phyloP scores from a whole-genome alignment of 2,329 filamentous ascomycete genomes.

The Pseudonectria buxi region DNA sequence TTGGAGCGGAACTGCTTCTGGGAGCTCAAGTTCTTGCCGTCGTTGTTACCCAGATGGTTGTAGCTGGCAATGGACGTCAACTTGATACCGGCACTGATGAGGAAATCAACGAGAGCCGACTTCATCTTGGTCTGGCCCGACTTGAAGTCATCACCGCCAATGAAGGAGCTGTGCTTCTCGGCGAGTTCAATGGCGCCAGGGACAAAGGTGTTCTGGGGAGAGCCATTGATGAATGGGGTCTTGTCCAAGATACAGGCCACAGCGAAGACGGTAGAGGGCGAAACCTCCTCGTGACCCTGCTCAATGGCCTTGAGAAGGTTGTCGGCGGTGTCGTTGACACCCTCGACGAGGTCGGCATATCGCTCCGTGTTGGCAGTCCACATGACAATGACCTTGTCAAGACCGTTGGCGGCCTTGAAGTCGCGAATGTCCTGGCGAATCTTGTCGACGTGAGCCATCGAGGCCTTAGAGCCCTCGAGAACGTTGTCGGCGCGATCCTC shows the following conservation, averaged over 20 bases:
- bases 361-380: conserved; percentile 99
- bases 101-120: conserved; percentile 94
- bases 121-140: conserved; percentile 99
- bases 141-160: conserved; percentile 99
- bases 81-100: conserved; percentile 98
- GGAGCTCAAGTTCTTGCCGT: conserved; percentile 96
- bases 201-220: conserved; percentile 98
- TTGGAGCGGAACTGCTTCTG: conserved; percentile 99
- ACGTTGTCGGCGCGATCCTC: conserved; percentile 93
- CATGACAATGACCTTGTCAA: conserved; percentile 95
- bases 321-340: conserved; percentile 94
- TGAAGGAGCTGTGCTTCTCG: conserved; percentile 79
- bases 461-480: conserved; percentile 76
- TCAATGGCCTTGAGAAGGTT: conserved; percentile 87
- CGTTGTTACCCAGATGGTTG: conserved; percentile 99
- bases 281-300: conserved; percentile 79
- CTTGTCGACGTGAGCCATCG: conserved; percentile 80
- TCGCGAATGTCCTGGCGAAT: conserved; percentile 89
- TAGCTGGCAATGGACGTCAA: conserved; percentile 97
- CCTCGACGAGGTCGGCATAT: conserved; percentile 78
- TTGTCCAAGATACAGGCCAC: conserved; percentile 89
- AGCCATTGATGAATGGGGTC: conserved; percentile 96
- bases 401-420: conserved; percentile 77
- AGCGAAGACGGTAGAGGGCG: conserved; percentile 92
- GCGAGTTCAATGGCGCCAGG: conserved; percentile 86